Evolutionary conservation across 352 stramenopile species (phyloP), one percentile per base, ranked within the genome.

Genomic region (Blastocystis sp.): DNA sequence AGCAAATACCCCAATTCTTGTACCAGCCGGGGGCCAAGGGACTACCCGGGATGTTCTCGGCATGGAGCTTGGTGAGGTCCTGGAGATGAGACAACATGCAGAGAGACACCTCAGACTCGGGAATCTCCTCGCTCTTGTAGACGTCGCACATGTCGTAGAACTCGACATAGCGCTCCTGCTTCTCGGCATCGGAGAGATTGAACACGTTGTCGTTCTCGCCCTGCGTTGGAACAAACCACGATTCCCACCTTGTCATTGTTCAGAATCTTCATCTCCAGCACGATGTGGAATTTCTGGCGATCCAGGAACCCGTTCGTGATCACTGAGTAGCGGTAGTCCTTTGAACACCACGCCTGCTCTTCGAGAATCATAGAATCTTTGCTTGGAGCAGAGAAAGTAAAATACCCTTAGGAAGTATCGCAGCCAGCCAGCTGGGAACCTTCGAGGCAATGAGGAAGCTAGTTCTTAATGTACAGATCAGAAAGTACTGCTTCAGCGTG

Each of bases 61-160:
- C 8, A 5, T 30, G 37, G 2, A 81, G n/a, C 55, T 81, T 81
- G 16, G 41, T 64, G 20, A 81, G 55, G n/a, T 81, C 70, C 55
- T 73, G 24, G 26, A 20, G 8, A 20, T 73, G n/a, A 73, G 11
- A 37, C 16, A 1, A 7, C 6, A 41, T 20, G 30, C 8, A 41
- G 11, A 43, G 11, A 45, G 6, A 6, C 4, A 73, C 63, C 63
- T 81, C 70, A 6, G 37, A 65, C 18, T 30, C 70, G 11, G 70
- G 70, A 81, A 81, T 81, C 70, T 6, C 43, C 26, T 81, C 70
- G 37, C 45, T 81, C 70, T 81, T 81, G 45, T 81, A 81, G n/a
- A 81, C 41, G 54, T 81, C 70, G 26, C 70, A 81, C 70, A 88
- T 88, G 37, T 88, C 76, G 43, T 76, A 76, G 64, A 63, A 88